Conservation (phyloP, 2,329 filamentous ascomycete genomes). For the Aspergillus clavatus region DNA sequence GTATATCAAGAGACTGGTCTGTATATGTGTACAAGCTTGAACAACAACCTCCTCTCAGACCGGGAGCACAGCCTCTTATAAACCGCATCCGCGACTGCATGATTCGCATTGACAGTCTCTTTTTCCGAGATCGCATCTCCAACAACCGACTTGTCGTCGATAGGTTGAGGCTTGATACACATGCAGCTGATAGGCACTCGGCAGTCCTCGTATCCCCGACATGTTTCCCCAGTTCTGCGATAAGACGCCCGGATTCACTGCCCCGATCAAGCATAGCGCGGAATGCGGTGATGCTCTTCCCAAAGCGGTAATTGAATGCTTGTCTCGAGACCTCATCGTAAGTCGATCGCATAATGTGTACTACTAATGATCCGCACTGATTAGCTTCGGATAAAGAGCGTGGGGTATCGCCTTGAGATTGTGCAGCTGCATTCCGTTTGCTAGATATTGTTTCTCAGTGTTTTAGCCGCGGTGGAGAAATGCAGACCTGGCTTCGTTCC, state of each 20-base stretch:
- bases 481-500: no score
- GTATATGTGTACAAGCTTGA: not conserved
- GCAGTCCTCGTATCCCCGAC: no score
- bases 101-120: not conserved
- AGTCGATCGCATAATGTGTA: no score
- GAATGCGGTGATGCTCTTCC: not conserved
- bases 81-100: not conserved
- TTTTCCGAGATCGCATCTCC: not conserved
- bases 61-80: not conserved
- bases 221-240: slow-evolving; percentile 13
- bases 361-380: no score
- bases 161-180: no score
- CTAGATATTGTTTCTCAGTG: no score
- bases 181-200: not conserved
- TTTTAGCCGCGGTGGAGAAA: no score
- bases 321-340: not conserved
- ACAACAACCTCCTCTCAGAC: not conserved
- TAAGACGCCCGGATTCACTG: slow-evolving; percentile 51
- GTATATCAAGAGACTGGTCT: not conserved
- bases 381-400: not conserved
- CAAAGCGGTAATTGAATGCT: slow-evolving; percentile 20
- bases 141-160: not conserved
- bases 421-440: no score
- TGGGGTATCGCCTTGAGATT: no score
- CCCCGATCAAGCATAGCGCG: slow-evolving; percentile 48